Conservation (phyloP, 2,329 filamentous ascomycete genomes). For the Rosellinia necatrix region DNA sequence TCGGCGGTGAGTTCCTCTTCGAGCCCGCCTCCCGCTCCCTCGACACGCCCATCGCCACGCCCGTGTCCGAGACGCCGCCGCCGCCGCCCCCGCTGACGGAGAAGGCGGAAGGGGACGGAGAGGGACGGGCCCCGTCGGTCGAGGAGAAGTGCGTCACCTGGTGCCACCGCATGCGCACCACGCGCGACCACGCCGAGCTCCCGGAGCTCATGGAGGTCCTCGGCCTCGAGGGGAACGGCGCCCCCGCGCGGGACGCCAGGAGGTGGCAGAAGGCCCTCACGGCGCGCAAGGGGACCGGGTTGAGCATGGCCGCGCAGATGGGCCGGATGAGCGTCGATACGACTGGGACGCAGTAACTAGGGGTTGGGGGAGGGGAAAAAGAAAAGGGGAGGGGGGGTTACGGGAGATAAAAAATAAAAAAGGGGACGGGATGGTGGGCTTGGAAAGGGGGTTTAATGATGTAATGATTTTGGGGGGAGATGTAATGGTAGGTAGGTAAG, state of each 20-base stretch:
- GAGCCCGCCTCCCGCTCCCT: slow-evolving; percentile 53
- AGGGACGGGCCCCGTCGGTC: too few relatives aligned
- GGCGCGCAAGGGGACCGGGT: slow-evolving; percentile 58
- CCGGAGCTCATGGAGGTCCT: slow-evolving; percentile 67
- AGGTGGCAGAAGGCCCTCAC: slow-evolving; percentile 53
- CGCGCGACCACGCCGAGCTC: slow-evolving; percentile 76
- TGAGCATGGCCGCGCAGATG: slow-evolving; percentile 57
- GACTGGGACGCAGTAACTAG: too few relatives aligned
- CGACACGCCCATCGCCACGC: slow-evolving; percentile 51
- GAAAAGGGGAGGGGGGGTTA: too few relatives aligned
- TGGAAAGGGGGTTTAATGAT: too few relatives aligned
- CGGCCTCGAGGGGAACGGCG: slow-evolving; percentile 53
- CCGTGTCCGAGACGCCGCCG: too few relatives aligned
- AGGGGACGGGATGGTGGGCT: too few relatives aligned
- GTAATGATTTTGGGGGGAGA: too few relatives aligned
- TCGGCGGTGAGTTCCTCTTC: slow-evolving; percentile 81
- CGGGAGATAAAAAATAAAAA: too few relatives aligned
- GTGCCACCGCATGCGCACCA: slow-evolving; percentile 83
- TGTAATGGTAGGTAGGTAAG: too few relatives aligned
- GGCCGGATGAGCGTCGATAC: slow-evolving; percentile 47
- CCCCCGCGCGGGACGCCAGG: slow-evolving; percentile 46
- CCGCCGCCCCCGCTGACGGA: slow-evolving; percentile 13
- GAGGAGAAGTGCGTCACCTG: slow-evolving; percentile 70
- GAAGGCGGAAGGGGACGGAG: slow-evolving; percentile 25
- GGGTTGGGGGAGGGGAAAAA: too few relatives aligned